Base-by-base conservation (phyloP, 208 protist genomes). In the Borovskyia barvae region DNA sequence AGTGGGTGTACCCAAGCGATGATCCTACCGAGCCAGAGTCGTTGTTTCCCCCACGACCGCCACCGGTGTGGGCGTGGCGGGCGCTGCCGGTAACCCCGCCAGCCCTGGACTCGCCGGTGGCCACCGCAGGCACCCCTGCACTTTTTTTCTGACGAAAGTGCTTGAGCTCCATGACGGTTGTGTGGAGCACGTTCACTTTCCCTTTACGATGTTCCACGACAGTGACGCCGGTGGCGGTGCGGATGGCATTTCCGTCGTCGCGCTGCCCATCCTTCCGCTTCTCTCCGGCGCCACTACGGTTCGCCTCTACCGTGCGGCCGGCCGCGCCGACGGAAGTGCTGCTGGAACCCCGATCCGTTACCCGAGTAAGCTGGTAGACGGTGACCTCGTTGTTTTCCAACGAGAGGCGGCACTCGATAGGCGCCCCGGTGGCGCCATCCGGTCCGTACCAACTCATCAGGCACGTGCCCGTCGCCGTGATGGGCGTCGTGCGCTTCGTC, bases 301-400 rank as follows among this genome's bases (percentile, higher is more conserved):
- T 32, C 22, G 25, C 56, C 9, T 39, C 29, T 26, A 49, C 3
- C 4, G 2, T 32, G n/a, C 28, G 8, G 26, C 7, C 33, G 17
- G 45, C 3, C 2, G 29, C 2, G 8, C 1, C 17, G 25, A 24
- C 29, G 3, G 40, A 32, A 26, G 36, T 25, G 43, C 24, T 40
- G 32, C 48, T 24, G n/a, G 22, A 5, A 28, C 12, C 47, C 14
- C 51, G 57, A 36, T 45, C 49, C 11, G 39, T 40, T 19, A 64
- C 12, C 22, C 33, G 69, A 20, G 80, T 48, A 17, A 76, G 53
- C 41, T 80, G 51, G 37, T 78, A 85, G n/a, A 85, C 53, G 5
- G 57, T 75, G 1, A 85, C 51, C 15, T 37, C 19, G 30, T 66
- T 46, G 41, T 61, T 66, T 15, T 51, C 49, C 8, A 85, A 49